Evolutionary conservation across 345 rosid genomes (phyloP), one percentile per base, ranked within the genome.

Genomic region (Cardamine chenopodiifolia): DNA sequence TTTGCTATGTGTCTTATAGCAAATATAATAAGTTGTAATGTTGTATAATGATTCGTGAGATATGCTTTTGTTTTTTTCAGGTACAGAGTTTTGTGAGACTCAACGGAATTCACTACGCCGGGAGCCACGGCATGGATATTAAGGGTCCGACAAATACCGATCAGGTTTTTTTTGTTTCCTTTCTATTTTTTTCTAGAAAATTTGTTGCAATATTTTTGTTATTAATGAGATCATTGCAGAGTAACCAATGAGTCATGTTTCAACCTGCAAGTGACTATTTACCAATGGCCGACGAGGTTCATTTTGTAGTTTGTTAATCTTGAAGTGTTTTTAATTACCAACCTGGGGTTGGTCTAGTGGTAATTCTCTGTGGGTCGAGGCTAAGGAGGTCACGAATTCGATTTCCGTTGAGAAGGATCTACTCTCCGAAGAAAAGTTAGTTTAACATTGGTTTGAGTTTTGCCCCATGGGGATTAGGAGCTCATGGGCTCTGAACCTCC

Each of bases 51-150:
- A 25, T 37, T 44, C 10, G 19, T 58, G 65, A 44, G 17, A 29
- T 20, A 28, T 32, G 9, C 0, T 45, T 55, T 22, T 15, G 0
- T 22, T 20, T 12, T 48, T 25, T 47, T n/a, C 18, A 74, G 78
- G 78, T 91, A 3, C 90, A 83, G 37, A 81, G 85, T 45, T 94
- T 94, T 77, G 96, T 94, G 23, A 82, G 84, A 80, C 69, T 94
- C 72, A 77, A 84, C 0, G 98, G 71, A 35, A 87, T 91, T 48
- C 84, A 91, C 58, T 94, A 91, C 52, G 98, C 96, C 0, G 97
- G 95, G 10, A 94, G 98, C 79, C 98, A 94, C 71, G 98, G 98
- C 18, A 91, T 94, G 98, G 98, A 94, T 85, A 91, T 94, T 40
- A 89, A 81, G 81, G 96, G 94, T 7, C 98, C 98, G 45, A 82